Evolutionary conservation across 2,329 filamentous ascomycete genomes (phyloP), one percentile per base, ranked within the genome.

Genomic region (Aspergillus costaricaensis): DNA sequence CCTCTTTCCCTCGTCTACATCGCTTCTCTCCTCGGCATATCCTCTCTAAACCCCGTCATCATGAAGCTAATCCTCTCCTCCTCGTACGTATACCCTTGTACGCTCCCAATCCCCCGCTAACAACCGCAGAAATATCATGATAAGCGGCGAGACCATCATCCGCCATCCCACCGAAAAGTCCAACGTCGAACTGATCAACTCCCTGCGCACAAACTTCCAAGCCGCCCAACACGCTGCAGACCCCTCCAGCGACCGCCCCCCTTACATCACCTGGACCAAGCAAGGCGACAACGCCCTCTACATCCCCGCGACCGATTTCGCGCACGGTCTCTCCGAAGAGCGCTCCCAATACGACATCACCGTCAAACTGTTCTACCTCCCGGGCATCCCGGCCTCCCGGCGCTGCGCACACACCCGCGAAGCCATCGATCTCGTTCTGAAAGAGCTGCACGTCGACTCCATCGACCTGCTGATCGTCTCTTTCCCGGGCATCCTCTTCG

Each of bases 331-430:
- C 49, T 83, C 86, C 32, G 95, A 99, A 73, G 92, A 96, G 67
- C 83, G 89, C 25, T 82, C 85, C 61, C 88, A 92, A 67, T 99
- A 99, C 80, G 92, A 97, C 73, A 92, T 97, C 71, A 97, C 94
- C 0, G 89, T 95, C 62, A 99, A 99, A 79, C 80, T 99, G 21
- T 99, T 99, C 81, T 96, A 95, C 77, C 84, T 98, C 27, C 90
- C 92, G 3, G 86, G 85, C 17, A 85, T 91, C 56, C 83, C 88
- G 9, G 79, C 86, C 1, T 82, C 83, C 17, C 79, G 87, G 65
- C 86, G 94, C 61, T 85, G 85, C 66, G 81, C 82, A 57, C 89
- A 96, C 72, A 90, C 91, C 8, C 79, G 84, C 58, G 90, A 96
- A 72, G 94, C 95, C 1, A 82, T 99, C 66, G 81, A 86, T 55